A percentile compares a stretch with the other conserved stretches of the same genome.
Conservation (phyloP, 495 filamentous ascomycete species). For the Penicillium lividum region DNA sequence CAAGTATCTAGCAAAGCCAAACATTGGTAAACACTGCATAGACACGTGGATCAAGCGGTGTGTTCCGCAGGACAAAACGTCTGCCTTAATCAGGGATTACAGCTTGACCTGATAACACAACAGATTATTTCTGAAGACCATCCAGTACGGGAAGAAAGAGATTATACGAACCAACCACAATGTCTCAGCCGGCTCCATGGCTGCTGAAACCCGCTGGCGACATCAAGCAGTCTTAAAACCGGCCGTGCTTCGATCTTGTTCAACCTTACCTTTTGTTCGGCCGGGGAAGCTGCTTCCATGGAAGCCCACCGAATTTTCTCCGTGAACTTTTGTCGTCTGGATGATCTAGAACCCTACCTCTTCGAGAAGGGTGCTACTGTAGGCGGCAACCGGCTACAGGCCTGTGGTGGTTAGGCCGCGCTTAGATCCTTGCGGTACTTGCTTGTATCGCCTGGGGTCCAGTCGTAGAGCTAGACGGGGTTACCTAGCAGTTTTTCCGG, state of each 20-base stretch:
- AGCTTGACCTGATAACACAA: constrained; percentile 17
- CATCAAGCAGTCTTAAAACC: constrained; percentile 21
- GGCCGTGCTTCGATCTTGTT: constrained; percentile 24
- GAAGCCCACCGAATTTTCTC: constrained; percentile 27
- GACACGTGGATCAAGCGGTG: constrained; percentile 27
- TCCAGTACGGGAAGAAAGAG: constrained; percentile 16
- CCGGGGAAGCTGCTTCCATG: constrained; percentile 5
- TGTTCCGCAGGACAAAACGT: constrained; percentile 16
- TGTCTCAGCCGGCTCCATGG: constrained; percentile 10
- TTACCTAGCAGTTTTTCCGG: constrained; percentile 23
- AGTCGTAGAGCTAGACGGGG: constrained; percentile 14
- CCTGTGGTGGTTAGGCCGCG: constrained; percentile 25
- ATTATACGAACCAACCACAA: constrained; percentile 19
- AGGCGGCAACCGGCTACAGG: constrained; percentile 16
- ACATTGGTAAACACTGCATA: too few relatives aligned
- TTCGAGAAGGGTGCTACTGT: constrained; percentile 12
- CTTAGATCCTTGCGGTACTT: constrained; percentile 19
- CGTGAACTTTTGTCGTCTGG: constrained; percentile 3
- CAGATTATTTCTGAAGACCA: constrained; percentile 17
- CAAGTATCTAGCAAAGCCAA: background rate
- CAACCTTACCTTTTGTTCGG: constrained; percentile 14
- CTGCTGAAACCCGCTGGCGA: constrained; percentile 25
- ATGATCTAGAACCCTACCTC: constrained; percentile 18
- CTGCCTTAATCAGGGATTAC: constrained; percentile 19
- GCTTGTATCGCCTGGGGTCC: constrained; percentile 11